Evolutionary conservation across 2,329 filamentous ascomycete species (phyloP).

Genomic region (Massarina eburnea): DNA sequence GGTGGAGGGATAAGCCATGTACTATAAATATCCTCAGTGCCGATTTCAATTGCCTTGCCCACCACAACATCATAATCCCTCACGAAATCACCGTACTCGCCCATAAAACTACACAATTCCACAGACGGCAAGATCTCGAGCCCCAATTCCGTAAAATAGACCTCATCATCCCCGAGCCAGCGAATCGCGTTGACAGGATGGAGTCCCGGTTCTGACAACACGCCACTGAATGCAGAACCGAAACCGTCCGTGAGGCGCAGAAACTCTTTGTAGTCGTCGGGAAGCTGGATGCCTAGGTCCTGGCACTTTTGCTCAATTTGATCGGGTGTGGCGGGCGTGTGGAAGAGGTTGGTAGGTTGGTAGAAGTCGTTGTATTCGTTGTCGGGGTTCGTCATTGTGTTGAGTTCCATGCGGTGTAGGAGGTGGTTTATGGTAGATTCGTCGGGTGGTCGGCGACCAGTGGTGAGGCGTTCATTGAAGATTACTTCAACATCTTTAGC

Average conservation of each 20-base stretch:
- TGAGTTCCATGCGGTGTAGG: too few relatives aligned
- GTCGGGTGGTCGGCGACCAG: too few relatives aligned
- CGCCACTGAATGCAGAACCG: slow-evolving; percentile 5
- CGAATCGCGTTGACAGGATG: slow-evolving; percentile 1
- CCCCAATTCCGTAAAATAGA: slow-evolving; percentile 5
- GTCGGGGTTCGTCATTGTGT: too few relatives aligned
- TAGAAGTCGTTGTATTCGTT: too few relatives aligned
- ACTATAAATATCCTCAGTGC: slow-evolving; percentile 5
- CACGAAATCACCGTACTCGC: too few relatives aligned
- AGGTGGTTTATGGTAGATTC: too few relatives aligned
- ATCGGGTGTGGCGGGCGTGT: too few relatives aligned
- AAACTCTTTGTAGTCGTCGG: slow-evolving; percentile 8
- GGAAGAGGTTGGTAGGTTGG: too few relatives aligned
- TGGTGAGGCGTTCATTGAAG: too few relatives aligned
- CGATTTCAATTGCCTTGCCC: slow-evolving; percentile 8
- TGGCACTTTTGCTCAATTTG: not conserved
- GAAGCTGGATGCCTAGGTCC: not conserved
- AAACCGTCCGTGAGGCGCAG: slow-evolving; percentile 5
- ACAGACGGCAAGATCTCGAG: slow-evolving; percentile 6
- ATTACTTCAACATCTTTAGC: too few relatives aligned
- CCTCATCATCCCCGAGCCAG: slow-evolving; percentile 8
- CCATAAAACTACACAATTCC: not conserved
- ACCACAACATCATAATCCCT: not conserved
- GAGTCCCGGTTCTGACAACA: slow-evolving; percentile 8
- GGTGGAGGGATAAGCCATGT: too few relatives aligned